Evolutionary conservation across 176 grass and related monocot species (phyloP), one percentile per base, ranked within the genome.

Genomic region (Carex cristatella): DNA sequence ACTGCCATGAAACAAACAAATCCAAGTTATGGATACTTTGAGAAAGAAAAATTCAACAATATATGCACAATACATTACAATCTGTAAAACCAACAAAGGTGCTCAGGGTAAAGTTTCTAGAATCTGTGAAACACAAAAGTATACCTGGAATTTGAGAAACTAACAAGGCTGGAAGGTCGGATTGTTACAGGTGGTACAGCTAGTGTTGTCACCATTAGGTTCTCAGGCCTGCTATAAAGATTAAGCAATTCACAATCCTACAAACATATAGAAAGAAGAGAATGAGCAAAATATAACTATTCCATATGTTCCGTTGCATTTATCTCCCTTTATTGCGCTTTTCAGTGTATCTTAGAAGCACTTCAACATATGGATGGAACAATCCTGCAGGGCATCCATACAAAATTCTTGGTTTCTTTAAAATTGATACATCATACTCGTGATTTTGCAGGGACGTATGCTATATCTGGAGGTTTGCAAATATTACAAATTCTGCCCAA

Each of bases 221-320:
- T 98, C 69, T 98, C 95, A 63, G 95, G 95, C 72, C 92, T 91
- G 78, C 92, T 89, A 63, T 87, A 85, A 84, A 98, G 91, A 88
- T 98, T 98, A 72, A 98, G 92, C 85, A 98, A 85, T 90, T 98
- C 95, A 85, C 95, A 94, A 83, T 98, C 95, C 95, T 98, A 89
- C 61, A 90, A n/a, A 54, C 32, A 66, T 66, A 31, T 11, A 68
- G 7, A 68, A 66, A 68, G 23, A 82, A 54, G 12, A 55, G 12
- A 77, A 54, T 77, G 48, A 55, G 11, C 23, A 53, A 76, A 76
- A 76, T 55, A 31, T 14, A 55, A 76, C 72, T 31, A 33, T 55
- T 32, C 16, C 4, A 1, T 77, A 32, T 77, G 49, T 77, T 74
- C 13, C 4, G 23, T 77, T 13, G 49, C 27, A 32, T 77, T 54